A percentile compares a stretch with the other conserved stretches of the same genome.
Conservation (phyloP, 768 basidiomycete genomes). For the Phylloporus sp. region DNA sequence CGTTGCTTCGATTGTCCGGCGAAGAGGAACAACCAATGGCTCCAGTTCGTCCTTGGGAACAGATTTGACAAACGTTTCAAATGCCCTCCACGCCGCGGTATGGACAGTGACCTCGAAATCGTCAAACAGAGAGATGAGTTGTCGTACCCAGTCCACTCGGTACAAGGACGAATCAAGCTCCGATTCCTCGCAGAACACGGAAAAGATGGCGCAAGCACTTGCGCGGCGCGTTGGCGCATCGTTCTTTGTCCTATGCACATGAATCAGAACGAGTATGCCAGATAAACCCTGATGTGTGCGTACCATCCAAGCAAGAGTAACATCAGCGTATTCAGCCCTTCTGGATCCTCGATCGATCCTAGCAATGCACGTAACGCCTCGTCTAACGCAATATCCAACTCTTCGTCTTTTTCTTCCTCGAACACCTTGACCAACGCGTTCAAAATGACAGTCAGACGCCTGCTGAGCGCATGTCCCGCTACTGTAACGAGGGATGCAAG, state of each 20-base stretch:
- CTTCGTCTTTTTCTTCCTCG: conserved; percentile 68
- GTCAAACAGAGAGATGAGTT: conserved; percentile 78
- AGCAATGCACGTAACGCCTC: conserved; percentile 75
- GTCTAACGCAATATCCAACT: conserved; percentile 63
- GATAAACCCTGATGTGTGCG: conserved; percentile 24
- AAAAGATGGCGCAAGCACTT: conserved; percentile 75
- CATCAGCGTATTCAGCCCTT: conserved; percentile 89
- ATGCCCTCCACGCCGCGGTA: conserved; percentile 74
- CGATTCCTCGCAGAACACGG: conserved; percentile 79
- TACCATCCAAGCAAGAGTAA: conserved; percentile 86
- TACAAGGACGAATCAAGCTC: conserved; percentile 81
- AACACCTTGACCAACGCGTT: conserved; percentile 73
- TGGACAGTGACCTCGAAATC: conserved; percentile 74
- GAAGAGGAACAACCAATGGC: conserved; percentile 82
- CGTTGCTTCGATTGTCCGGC: conserved; percentile 81
- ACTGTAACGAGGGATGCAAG: conserved; percentile 89
- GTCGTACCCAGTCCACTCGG: conserved; percentile 91
- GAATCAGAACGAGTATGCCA: not conserved
- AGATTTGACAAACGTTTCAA: conserved; percentile 87
- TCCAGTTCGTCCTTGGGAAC: conserved; percentile 92
- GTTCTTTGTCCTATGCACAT: conserved; percentile 65
- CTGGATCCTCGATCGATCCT: conserved; percentile 74
- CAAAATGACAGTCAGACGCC: conserved; percentile 74
- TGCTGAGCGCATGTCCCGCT: conserved; percentile 86
- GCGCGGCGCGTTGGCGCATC: conserved; percentile 67